These are phyloP conservation scores for Combretum micranthum DNA, from an alignment of 345 rosid species.

Conservation along the genomic window DNA sequence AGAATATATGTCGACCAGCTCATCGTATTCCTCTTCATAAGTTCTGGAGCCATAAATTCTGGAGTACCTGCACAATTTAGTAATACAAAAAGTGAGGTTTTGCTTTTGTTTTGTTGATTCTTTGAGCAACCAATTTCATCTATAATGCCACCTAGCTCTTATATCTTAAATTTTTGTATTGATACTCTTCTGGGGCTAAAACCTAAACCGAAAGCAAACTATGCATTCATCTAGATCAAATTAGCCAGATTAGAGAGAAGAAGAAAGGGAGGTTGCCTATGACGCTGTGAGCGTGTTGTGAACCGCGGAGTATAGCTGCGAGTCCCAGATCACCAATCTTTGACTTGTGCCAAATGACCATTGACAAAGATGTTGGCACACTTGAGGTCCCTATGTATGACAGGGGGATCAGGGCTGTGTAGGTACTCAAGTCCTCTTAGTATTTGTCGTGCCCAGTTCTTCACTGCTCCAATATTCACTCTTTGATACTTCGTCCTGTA, in stretches of 20 bases:
- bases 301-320: slow-evolving; percentile 72
- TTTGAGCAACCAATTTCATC: too few relatives aligned
- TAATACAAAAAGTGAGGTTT: too few relatives aligned
- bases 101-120: too few relatives aligned
- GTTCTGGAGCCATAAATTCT: slow-evolving; percentile 97
- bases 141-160: too few relatives aligned
- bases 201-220: too few relatives aligned
- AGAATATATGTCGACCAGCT: slow-evolving; percentile 91
- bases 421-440: slow-evolving; percentile 65
- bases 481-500: slow-evolving; percentile 55
- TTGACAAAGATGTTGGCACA: slow-evolving; percentile 91
- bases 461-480: slow-evolving; percentile 65
- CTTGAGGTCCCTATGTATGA: slow-evolving; percentile 91
- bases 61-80: slow-evolving; percentile 61
- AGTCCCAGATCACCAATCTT: slow-evolving; percentile 92
- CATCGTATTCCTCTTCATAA: slow-evolving; percentile 94
- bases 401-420: slow-evolving; percentile 82
- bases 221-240: too few relatives aligned
- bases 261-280: slow-evolving; percentile 36
- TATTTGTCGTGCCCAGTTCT: slow-evolving; percentile 90
- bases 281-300: slow-evolving; percentile 81
- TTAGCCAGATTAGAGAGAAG: background rate
- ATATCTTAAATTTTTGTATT: too few relatives aligned
- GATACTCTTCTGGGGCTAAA: too few relatives aligned
- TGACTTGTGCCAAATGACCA: slow-evolving; percentile 92